Conservation (phyloP, 352 stramenopile species). For the Globisporangium lucens region DNA sequence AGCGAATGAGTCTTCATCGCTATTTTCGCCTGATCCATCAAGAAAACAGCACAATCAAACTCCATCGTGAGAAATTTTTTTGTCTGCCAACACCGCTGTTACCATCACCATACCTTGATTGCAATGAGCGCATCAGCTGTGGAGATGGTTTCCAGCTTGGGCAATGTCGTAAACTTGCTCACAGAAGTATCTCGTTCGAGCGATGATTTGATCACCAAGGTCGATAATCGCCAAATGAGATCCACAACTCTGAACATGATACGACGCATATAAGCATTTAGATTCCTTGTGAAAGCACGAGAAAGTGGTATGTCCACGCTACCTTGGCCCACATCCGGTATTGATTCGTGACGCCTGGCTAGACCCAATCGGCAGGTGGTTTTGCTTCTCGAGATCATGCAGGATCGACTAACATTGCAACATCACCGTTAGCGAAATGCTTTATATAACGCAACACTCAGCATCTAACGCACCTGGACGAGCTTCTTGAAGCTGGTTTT, state of each 20-base stretch:
- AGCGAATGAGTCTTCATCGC: conserved; percentile 40
- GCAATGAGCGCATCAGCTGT: conserved; percentile 14
- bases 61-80: conserved; percentile 14
- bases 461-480: conserved; percentile 31
- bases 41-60: conserved; percentile 11
- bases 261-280: neutral
- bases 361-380: conserved; percentile 36
- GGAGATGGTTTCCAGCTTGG: neutral
- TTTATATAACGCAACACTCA: neutral
- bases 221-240: conserved; percentile 52
- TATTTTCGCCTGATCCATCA: conserved; percentile 29
- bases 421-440: neutral
- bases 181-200: conserved; percentile 20
- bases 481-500: conserved; percentile 61
- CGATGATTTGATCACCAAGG: conserved; percentile 31
- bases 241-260: conserved; percentile 36
- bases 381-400: conserved; percentile 46
- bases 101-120: conserved; percentile 19
- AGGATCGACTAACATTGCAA: conserved; percentile 26
- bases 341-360: conserved; percentile 55
- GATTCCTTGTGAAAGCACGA: neutral
- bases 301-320: neutral
- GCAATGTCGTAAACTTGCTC: conserved; percentile 13
- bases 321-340: conserved; percentile 48
- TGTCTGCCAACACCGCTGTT: neutral